phyloP scores from a whole-genome alignment of 257 asterid genomes.

The Anisodus tanguticus region DNA sequence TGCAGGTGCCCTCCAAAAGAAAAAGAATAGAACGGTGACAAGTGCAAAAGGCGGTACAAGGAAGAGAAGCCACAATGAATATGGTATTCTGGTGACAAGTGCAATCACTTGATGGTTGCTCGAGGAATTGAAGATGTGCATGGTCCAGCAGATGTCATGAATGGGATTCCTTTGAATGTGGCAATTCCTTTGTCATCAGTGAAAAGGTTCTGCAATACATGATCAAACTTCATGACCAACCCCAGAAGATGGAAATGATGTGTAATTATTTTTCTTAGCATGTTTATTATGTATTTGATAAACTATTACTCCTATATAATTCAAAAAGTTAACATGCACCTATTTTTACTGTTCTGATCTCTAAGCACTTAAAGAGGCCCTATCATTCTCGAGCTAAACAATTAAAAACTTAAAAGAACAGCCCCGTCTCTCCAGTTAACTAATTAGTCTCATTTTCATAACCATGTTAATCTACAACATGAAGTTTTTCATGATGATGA shows the following conservation, averaged over 20 bases:
- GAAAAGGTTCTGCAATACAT: slow-evolving; percentile 70
- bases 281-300: background rate
- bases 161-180: slow-evolving; percentile 81
- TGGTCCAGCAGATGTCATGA: slow-evolving; percentile 91
- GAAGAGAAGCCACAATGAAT: background rate
- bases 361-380: background rate
- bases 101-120: slow-evolving; percentile 69
- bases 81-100: background rate
- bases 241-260: background rate
- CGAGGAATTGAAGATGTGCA: slow-evolving; percentile 77
- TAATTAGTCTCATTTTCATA: background rate
- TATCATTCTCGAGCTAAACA: background rate
- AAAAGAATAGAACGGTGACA: background rate
- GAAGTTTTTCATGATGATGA: background rate
- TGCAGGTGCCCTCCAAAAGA: background rate
- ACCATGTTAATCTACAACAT: background rate
- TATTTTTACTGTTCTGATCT: background rate
- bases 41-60: background rate
- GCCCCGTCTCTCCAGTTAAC: background rate
- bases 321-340: background rate
- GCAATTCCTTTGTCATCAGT: slow-evolving; percentile 84
- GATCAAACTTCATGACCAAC: background rate
- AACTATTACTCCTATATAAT: background rate
- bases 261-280: background rate
- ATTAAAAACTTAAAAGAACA: background rate